A percentile compares a stretch with the other conserved stretches of the same genome.
phyloP scores from a whole-genome alignment of 2,329 filamentous ascomycete genomes.

The Clarireedia homoeocarpa region DNA sequence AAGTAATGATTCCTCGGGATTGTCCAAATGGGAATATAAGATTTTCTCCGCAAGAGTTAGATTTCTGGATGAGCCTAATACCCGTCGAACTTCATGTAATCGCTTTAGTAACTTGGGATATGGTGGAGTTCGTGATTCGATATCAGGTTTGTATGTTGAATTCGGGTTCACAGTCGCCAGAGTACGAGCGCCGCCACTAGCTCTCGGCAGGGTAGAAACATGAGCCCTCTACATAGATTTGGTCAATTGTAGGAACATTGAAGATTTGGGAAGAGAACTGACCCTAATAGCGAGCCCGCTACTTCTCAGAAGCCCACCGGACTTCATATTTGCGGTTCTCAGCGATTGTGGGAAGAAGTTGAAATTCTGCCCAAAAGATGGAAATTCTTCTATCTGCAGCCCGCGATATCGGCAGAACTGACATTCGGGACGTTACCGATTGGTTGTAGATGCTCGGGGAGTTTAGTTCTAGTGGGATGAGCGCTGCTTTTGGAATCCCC shows the following conservation, averaged over 20 bases:
- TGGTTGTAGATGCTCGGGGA: neutral
- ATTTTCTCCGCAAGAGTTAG: slow-evolving; percentile 97
- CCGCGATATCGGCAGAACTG: slow-evolving; percentile 7
- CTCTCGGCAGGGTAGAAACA: slow-evolving; percentile 12
- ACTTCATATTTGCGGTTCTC: slow-evolving; percentile 21
- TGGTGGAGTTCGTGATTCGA: slow-evolving; percentile 46
- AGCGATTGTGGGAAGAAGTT: neutral
- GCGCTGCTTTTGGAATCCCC: neutral
- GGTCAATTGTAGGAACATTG: slow-evolving; percentile 21
- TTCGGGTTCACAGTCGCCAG: slow-evolving; percentile 25
- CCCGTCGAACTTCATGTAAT: slow-evolving; percentile 64
- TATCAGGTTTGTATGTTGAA: slow-evolving; percentile 22
- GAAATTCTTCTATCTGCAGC: slow-evolving; percentile 4
- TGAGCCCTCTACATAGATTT: slow-evolving; percentile 14
- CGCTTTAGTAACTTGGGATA: slow-evolving; percentile 76
- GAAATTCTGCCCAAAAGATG: neutral
- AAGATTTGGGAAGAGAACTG: slow-evolving; percentile 1
- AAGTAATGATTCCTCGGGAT: slow-evolving; percentile 80
- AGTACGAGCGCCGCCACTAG: slow-evolving; percentile 16
- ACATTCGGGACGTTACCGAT: slow-evolving; percentile 1
- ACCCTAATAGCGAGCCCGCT: slow-evolving; percentile 28
- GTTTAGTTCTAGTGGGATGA: too few relatives aligned
- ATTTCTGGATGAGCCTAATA: slow-evolving; percentile 53
- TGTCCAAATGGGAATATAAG: slow-evolving; percentile 89
- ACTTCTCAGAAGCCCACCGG: slow-evolving; percentile 24